These are phyloP conservation scores for Coemansia sp. DNA, from an alignment of 192 early-diverging fungal genomes.

Conservation along the genomic window DNA sequence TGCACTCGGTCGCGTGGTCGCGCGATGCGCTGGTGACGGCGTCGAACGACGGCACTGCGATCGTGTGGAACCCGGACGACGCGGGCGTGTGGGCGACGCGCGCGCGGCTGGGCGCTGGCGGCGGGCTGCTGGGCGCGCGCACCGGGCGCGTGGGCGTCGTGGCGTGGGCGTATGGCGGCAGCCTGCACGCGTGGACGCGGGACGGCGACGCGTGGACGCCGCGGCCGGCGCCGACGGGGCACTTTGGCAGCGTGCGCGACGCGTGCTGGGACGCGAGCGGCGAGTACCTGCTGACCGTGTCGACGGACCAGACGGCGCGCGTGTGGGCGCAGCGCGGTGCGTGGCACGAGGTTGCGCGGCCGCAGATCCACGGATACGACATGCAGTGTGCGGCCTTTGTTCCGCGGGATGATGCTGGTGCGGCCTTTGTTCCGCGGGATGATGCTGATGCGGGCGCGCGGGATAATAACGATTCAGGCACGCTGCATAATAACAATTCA, in stretches of 20 bases:
- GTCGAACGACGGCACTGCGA: slow-evolving; percentile 88
- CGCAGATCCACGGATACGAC: slow-evolving; percentile 97
- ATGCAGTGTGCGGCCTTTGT: slow-evolving; percentile 82
- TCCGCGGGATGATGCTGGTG: slow-evolving; percentile 58
- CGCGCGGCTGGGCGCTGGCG: slow-evolving; percentile 87
- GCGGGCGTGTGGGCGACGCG: slow-evolving; percentile 81
- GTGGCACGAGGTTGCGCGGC: slow-evolving; percentile 93
- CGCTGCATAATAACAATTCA: too few species aligned
- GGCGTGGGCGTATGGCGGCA: slow-evolving; percentile 79
- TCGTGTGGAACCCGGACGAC: slow-evolving; percentile 83
- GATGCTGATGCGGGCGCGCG: too few species aligned
- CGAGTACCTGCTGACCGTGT: slow-evolving; percentile 68
- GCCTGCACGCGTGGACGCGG: slow-evolving; percentile 77
- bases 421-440: slow-evolving; percentile 71
- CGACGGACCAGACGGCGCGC: slow-evolving; percentile 87
- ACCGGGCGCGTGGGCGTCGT: slow-evolving; percentile 67
- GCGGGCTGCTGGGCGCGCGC: slow-evolving; percentile 75
- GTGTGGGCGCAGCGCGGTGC: slow-evolving; percentile 71
- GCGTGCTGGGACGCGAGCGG: slow-evolving; percentile 81
- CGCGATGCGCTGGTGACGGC: slow-evolving; percentile 69
- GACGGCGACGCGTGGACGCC: slow-evolving; percentile 62
- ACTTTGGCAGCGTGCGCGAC: slow-evolving; percentile 75
- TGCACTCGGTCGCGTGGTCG: slow-evolving; percentile 81
- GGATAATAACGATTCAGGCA: too few species aligned
- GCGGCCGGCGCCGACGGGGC: slow-evolving; percentile 72